phyloP scores from a whole-genome alignment of 2,329 filamentous ascomycete genomes.

The Cladobotryum mycophilum region DNA sequence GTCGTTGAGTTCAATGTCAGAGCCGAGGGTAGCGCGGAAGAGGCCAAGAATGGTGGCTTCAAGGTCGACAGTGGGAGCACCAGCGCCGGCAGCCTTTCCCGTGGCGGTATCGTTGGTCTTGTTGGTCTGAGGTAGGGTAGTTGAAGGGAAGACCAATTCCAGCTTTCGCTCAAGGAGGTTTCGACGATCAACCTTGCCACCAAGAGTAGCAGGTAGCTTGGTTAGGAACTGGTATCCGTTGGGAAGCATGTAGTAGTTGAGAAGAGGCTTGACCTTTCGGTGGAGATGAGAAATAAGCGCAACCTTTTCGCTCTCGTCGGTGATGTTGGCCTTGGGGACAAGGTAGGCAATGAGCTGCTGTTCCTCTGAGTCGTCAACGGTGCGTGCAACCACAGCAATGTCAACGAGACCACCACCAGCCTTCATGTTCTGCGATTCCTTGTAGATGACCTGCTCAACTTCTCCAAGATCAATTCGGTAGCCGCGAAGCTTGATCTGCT shows the following conservation, averaged over 20 bases:
- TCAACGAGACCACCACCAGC: slow-evolving; percentile 13
- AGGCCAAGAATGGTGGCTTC: slow-evolving; percentile 16
- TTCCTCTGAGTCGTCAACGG: slow-evolving; percentile 15
- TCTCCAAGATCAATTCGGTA: slow-evolving; percentile 35
- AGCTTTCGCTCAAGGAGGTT: slow-evolving; percentile 14
- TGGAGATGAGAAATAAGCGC: slow-evolving; percentile 15
- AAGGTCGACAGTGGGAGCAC: slow-evolving; percentile 6
- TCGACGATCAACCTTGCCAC: slow-evolving; percentile 20
- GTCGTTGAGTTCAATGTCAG: slow-evolving; percentile 13
- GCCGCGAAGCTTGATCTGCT: slow-evolving; percentile 27
- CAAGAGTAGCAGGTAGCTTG: slow-evolving; percentile 17
- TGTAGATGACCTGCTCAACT: slow-evolving; percentile 23
- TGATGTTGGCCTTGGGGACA: slow-evolving; percentile 14
- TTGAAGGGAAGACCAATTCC: slow-evolving; percentile 15
- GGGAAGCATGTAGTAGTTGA: slow-evolving; percentile 23
- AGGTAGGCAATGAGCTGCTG: slow-evolving; percentile 19
- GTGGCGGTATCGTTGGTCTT: neutral
- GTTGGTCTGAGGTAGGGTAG: neutral
- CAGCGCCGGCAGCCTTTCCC: neutral
- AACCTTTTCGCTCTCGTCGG: slow-evolving; percentile 8
- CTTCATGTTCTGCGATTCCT: slow-evolving; percentile 14
- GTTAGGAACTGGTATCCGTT: slow-evolving; percentile 18
- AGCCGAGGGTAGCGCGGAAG: slow-evolving; percentile 16
- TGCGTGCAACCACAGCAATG: slow-evolving; percentile 17
- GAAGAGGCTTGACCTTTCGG: slow-evolving; percentile 14